These are phyloP conservation scores for Paradendryphiella salina DNA, from an alignment of 2,329 filamentous ascomycete genomes.

Conservation along the genomic window DNA sequence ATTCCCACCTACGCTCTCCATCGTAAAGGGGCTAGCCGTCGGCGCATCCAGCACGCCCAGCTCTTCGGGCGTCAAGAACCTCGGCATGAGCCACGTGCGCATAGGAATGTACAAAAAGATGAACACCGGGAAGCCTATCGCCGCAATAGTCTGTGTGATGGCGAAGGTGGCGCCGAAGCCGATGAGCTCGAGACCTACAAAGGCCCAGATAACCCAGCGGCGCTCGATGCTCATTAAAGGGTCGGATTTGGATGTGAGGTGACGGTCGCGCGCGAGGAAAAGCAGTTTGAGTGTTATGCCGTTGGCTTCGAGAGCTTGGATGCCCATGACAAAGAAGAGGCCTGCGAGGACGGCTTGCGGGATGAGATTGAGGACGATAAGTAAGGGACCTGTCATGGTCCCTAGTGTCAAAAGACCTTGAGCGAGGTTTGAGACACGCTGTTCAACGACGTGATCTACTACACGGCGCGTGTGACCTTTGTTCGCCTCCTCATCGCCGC, in stretches of 20 bases:
- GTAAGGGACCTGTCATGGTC: conserved; percentile 60
- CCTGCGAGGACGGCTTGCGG: conserved; percentile 59
- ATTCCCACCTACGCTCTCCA: conserved; percentile 58
- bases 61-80: conserved; percentile 56
- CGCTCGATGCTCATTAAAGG: conserved; percentile 51
- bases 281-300: conserved; percentile 58
- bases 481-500: conserved; percentile 49
- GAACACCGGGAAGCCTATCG: conserved; percentile 62
- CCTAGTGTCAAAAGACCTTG: conserved; percentile 60
- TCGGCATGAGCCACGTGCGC: conserved; percentile 55
- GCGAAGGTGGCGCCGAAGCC: conserved; percentile 60
- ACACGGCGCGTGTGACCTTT: conserved; percentile 50
- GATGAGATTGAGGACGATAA: conserved; percentile 59
- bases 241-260: conserved; percentile 55
- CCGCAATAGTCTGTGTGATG: conserved; percentile 63
- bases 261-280: conserved; percentile 53
- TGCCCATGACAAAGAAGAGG: conserved; percentile 63
- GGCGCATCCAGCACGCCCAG: conserved; percentile 57
- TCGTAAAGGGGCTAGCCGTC: conserved; percentile 58
- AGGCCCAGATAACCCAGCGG: conserved; percentile 53
- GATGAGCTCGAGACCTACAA: conserved; percentile 56
- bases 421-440: conserved; percentile 60
- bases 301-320: conserved; percentile 57
- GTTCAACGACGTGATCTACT: conserved; percentile 58
- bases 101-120: conserved; percentile 61